A percentile compares a stretch with the other conserved stretches of the same genome.
Conservation (phyloP, 192 early-diverging fungal genomes). For the Helicostylum pulchrum region DNA sequence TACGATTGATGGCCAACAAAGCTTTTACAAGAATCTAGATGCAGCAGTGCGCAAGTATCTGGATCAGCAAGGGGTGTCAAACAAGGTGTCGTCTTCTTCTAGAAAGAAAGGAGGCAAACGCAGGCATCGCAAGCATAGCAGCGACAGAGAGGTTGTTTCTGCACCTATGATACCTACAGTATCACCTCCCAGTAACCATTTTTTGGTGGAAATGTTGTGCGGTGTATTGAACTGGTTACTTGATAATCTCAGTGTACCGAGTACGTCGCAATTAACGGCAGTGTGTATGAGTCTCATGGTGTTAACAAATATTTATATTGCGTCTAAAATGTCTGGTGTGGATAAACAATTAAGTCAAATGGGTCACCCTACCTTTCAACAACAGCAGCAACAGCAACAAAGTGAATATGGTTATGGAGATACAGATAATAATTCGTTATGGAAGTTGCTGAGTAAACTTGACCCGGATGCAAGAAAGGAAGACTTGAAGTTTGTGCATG, state of each 20-base stretch:
- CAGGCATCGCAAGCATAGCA: background rate
- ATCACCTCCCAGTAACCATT: background rate
- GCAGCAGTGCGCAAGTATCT: constrained; percentile 43
- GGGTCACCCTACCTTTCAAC: background rate
- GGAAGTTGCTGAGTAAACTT: constrained; percentile 8
- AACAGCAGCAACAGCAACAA: background rate
- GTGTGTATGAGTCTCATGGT: constrained; percentile 20
- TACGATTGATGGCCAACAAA: constrained; percentile 35
- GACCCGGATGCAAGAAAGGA: constrained; percentile 10
- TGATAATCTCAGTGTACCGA: background rate
- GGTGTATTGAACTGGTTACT: background rate
- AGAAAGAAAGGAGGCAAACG: constrained; percentile 1
- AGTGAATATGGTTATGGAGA: background rate
- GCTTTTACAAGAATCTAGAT: constrained; percentile 44
- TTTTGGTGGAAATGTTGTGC: background rate
- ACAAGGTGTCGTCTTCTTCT: background rate
- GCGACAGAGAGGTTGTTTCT: background rate
- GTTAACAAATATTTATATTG: constrained; percentile 17
- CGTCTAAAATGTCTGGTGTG: constrained; percentile 13
- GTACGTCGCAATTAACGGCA: constrained; percentile 8
- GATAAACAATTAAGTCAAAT: constrained; percentile 4
- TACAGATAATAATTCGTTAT: background rate
- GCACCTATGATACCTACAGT: background rate
- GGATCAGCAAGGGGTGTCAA: constrained; percentile 6
- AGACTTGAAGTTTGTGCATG: background rate